Evolutionary conservation across 139 green algal species (phyloP).

Genomic region (Tetradesmus obliquus): DNA sequence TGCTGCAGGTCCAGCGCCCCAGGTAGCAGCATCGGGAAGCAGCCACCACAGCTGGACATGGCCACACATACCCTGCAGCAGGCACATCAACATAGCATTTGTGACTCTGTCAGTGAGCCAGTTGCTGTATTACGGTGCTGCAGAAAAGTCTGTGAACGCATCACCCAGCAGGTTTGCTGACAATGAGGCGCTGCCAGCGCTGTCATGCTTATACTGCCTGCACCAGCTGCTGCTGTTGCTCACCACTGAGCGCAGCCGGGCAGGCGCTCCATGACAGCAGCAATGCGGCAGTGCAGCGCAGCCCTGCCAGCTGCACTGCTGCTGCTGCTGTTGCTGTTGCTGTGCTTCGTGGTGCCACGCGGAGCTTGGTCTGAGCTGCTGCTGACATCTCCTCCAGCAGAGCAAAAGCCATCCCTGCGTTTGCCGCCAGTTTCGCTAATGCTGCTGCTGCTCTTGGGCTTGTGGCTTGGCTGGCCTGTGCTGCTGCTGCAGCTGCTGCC

Average conservation of each 20-base stretch:
- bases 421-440: not conserved
- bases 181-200: no score
- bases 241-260: not conserved
- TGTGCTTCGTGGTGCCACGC: not conserved
- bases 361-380: not conserved
- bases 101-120: not conserved
- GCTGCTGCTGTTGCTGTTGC: not conserved
- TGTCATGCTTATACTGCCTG: no score
- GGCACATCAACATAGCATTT: not conserved
- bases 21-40: not conserved
- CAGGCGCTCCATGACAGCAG: not conserved
- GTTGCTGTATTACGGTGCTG: no score
- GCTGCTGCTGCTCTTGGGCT: not conserved
- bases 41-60: not conserved
- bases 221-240: not conserved
- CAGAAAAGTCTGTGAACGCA: no score
- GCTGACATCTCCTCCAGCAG: not conserved
- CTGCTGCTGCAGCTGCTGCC: not conserved
- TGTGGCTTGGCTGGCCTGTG: not conserved
- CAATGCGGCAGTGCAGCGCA: not conserved
- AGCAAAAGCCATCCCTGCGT: not conserved
- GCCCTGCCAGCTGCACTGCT: not conserved
- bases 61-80: not conserved
- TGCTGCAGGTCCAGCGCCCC: not conserved
- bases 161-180: no score